These are phyloP conservation scores for Favolaschia claudopus DNA, from an alignment of 768 basidiomycete genomes.

Conservation along the genomic window DNA sequence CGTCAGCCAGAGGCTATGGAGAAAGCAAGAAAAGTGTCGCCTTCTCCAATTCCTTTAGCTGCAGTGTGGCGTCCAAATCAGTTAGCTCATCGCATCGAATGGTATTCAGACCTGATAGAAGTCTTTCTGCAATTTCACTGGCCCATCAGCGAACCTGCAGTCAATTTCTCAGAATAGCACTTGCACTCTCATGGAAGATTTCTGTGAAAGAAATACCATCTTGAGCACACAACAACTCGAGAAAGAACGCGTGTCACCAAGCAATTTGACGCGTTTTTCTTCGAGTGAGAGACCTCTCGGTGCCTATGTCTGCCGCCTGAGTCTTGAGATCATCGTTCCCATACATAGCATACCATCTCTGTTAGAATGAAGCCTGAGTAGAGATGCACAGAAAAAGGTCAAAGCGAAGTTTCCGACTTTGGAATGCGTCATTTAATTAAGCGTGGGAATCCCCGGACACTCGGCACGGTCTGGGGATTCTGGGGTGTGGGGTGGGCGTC, in stretches of 20 bases:
- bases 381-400: too few relatives aligned
- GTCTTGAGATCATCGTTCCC: background rate
- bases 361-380: too few relatives aligned
- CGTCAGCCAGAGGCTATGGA: background rate
- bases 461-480: too few relatives aligned
- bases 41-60: slow-evolving; percentile 95
- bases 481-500: too few relatives aligned
- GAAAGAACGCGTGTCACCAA: slow-evolving; percentile 38
- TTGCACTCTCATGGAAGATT: slow-evolving; percentile 91
- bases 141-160: background rate
- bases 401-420: too few relatives aligned
- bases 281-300: slow-evolving; percentile 87
- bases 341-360: slow-evolving; percentile 1
- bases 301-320: slow-evolving; percentile 45
- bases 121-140: slow-evolving; percentile 66
- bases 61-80: slow-evolving; percentile 12
- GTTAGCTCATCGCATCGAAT: background rate
- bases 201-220: slow-evolving; percentile 44
- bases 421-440: too few relatives aligned
- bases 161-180: background rate
- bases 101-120: slow-evolving; percentile 69
- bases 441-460: too few relatives aligned
- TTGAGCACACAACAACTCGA: background rate
- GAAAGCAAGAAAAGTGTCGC: too few relatives aligned
- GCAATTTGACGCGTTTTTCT: slow-evolving; percentile 87